A percentile compares a stretch with the other conserved stretches of the same genome.
Evolutionary conservation across 495 filamentous ascomycete genomes (phyloP).

Genomic region (Penicillium egyptiacum): DNA sequence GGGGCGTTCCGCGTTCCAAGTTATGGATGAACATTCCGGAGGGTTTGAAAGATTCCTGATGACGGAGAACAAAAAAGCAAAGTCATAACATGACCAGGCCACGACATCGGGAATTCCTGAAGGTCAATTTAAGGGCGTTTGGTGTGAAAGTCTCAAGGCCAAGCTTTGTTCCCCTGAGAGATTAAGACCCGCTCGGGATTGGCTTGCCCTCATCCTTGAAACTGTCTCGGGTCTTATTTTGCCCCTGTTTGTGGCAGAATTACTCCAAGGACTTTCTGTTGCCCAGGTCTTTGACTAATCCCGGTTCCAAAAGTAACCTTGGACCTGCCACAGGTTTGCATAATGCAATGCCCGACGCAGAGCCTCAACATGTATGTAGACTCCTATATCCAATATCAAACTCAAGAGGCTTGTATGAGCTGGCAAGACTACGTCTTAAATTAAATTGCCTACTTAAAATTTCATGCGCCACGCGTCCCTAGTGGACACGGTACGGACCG

Average conservation of each 20-base stretch:
- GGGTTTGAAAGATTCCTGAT: slow-evolving; percentile 21
- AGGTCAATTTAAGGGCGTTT: neutral
- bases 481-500: slow-evolving; percentile 17
- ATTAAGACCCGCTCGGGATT: slow-evolving; percentile 1
- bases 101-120: slow-evolving; percentile 1
- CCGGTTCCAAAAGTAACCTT: neutral
- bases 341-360: neutral
- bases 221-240: neutral
- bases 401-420: neutral
- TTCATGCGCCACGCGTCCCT: neutral
- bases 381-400: neutral
- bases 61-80: slow-evolving; percentile 11
- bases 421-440: slow-evolving; percentile 5
- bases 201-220: neutral
- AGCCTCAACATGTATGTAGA: neutral
- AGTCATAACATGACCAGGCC: neutral
- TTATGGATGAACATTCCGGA: slow-evolving; percentile 28
- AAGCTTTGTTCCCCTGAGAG: slow-evolving; percentile 3
- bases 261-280: neutral
- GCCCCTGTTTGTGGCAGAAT: no score
- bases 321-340: neutral
- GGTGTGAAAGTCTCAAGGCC: neutral
- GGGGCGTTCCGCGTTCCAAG: slow-evolving; percentile 6
- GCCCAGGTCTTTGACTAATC: neutral
- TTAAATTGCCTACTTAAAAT: slow-evolving; percentile 5